A percentile compares a stretch with the other conserved stretches of the same genome.
phyloP scores from a whole-genome alignment of 352 stramenopile species.

The Lagenidium sp. region DNA sequence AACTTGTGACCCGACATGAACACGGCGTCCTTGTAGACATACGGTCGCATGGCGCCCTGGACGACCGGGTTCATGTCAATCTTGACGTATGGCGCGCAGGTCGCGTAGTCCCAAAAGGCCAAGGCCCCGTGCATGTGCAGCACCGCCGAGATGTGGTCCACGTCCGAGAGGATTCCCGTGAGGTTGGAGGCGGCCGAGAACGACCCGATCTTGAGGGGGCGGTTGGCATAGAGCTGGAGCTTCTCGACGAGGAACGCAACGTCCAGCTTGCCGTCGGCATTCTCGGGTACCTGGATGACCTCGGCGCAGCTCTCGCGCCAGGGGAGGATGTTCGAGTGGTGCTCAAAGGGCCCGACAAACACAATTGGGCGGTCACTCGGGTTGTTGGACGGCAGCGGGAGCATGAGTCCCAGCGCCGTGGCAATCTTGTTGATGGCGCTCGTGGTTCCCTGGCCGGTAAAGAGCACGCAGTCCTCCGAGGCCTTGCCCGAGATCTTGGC shows the following conservation, averaged over 20 bases:
- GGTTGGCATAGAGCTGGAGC: conserved; percentile 25
- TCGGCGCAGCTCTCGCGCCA: conserved; percentile 86
- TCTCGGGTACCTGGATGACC: conserved; percentile 44
- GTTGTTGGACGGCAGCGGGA: conserved; percentile 7
- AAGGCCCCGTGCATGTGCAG: conserved; percentile 87
- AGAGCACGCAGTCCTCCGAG: conserved; percentile 90
- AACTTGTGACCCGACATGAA: conserved; percentile 95
- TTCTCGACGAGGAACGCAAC: conserved; percentile 32
- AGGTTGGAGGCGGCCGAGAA: conserved; percentile 92
- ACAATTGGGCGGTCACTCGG: conserved; percentile 50
- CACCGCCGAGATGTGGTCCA: conserved; percentile 68
- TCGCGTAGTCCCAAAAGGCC: conserved; percentile 93
- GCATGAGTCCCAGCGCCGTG: conserved; percentile 27
- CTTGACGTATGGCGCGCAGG: conserved; percentile 81
- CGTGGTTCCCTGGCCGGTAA: conserved; percentile 75
- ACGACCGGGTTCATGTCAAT: conserved; percentile 91
- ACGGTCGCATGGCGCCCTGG: conserved; percentile 14
- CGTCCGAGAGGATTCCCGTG: conserved; percentile 84
- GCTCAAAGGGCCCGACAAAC: conserved; percentile 89
- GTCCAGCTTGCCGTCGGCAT: conserved; percentile 30
- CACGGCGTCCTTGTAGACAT: conserved; percentile 86
- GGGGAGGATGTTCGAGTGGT: conserved; percentile 94
- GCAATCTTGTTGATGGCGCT: conserved; percentile 64
- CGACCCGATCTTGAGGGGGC: conserved; percentile 53
- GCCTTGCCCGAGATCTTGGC: conserved; percentile 73